Evolutionary conservation across 352 stramenopile species (phyloP).

Genomic region (Phytopythium vexans): DNA sequence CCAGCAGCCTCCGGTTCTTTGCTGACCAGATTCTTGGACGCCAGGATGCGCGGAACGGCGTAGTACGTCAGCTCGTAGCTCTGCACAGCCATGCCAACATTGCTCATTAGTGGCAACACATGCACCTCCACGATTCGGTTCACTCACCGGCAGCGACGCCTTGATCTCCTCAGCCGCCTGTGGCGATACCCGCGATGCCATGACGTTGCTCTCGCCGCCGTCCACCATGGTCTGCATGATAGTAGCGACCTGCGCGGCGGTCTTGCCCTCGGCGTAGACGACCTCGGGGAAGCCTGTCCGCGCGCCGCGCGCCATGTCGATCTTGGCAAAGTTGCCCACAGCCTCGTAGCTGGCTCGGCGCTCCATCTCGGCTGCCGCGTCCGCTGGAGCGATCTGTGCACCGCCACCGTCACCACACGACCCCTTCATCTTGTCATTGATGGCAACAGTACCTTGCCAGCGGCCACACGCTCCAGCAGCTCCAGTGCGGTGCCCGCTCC

Average conservation of each 20-base stretch:
- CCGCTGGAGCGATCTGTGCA: constrained; percentile 19
- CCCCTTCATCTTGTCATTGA: too few relatives aligned
- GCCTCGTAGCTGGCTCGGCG: constrained; percentile 42
- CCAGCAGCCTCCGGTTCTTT: background rate
- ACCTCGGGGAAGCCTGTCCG: constrained; percentile 95
- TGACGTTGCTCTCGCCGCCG: constrained; percentile 48
- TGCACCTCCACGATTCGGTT: background rate
- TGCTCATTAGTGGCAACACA: background rate
- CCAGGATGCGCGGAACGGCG: constrained; percentile 65
- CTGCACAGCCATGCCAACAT: background rate
- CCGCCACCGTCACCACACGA: background rate
- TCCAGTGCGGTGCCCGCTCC: constrained; percentile 9
- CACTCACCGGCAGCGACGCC: constrained; percentile 32
- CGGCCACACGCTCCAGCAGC: constrained; percentile 55
- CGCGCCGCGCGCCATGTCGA: constrained; percentile 85
- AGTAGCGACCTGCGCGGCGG: constrained; percentile 76
- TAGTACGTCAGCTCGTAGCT: constrained; percentile 56
- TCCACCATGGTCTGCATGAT: constrained; percentile 91
- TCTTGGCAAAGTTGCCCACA: constrained; percentile 63
- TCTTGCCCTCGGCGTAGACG: constrained; percentile 95
- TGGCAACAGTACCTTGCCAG: constrained; percentile 36
- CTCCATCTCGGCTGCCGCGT: constrained; percentile 22
- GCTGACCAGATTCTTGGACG: constrained; percentile 28
- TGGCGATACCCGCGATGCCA: constrained; percentile 79
- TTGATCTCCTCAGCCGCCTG: constrained; percentile 39